Percentiles rank a stretch among this genome's conserved stretches.
Conservation (phyloP, 768 basidiomycete species). For the Hemileccinum impolitum region DNA sequence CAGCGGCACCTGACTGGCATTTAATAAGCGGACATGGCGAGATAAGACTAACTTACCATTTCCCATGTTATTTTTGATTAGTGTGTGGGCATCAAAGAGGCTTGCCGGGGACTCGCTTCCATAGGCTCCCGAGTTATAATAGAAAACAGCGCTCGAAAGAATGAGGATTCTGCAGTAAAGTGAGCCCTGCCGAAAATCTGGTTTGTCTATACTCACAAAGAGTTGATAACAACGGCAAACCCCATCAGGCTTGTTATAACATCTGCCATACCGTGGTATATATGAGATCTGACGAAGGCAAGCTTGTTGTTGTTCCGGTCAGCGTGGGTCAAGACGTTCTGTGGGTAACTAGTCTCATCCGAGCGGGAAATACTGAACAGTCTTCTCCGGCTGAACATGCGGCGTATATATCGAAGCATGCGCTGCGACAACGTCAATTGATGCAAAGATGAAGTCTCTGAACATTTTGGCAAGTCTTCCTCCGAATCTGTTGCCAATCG, state of each 20-base stretch:
- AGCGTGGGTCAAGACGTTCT: conserved; percentile 40
- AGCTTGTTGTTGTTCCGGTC: conserved; percentile 57
- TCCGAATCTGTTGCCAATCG: conserved; percentile 43
- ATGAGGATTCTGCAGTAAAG: conserved; percentile 62
- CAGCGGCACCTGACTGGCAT: conserved; percentile 59
- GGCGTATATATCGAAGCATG: conserved; percentile 8
- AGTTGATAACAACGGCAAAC: conserved; percentile 86
- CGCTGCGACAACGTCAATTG: conserved; percentile 23
- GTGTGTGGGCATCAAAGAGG: conserved; percentile 78
- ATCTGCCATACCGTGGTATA: conserved; percentile 65
- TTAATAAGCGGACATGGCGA: neutral
- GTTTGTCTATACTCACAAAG: conserved; percentile 47
- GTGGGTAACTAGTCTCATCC: conserved; percentile 18
- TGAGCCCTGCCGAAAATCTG: neutral
- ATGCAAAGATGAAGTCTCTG: neutral
- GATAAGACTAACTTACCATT: conserved; percentile 42
- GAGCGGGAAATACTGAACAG: conserved; percentile 25
- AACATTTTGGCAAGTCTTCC: conserved; percentile 13
- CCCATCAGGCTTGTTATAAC: conserved; percentile 68
- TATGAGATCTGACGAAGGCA: conserved; percentile 56
- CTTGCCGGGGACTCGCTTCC: conserved; percentile 54
- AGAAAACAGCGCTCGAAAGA: conserved; percentile 80
- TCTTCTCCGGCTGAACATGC: conserved; percentile 10
- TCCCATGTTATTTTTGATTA: conserved; percentile 68
- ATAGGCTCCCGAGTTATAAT: conserved; percentile 43